These are phyloP conservation scores for Chytridium lagenaria DNA, from an alignment of 371 early-diverging fungal species.

Conservation along the genomic window DNA sequence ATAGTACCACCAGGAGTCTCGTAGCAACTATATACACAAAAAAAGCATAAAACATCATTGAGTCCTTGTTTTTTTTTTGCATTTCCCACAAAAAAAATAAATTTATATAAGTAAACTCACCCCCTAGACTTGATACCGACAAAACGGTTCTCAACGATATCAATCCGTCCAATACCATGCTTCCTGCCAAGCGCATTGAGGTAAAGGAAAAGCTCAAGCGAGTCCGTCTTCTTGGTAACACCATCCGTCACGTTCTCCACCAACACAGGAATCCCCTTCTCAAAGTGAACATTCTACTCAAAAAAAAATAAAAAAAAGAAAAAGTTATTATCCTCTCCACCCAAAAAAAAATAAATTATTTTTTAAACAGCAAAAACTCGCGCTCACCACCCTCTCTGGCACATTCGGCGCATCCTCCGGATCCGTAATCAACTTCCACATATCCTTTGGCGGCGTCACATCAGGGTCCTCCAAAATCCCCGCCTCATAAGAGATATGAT, in stretches of 20 bases:
- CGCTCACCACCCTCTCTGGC: constrained; percentile 85
- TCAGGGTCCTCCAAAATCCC: constrained; percentile 94
- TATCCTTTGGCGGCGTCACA: constrained; percentile 92
- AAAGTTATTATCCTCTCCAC: no score
- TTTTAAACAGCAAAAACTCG: not conserved
- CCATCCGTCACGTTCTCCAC: constrained; percentile 82
- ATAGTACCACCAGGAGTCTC: constrained; percentile 98
- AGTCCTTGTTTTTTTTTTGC: not conserved
- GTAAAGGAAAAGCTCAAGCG: constrained; percentile 90
- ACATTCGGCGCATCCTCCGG: constrained; percentile 94
- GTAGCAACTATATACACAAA: constrained; percentile 74
- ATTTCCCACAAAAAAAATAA: not conserved
- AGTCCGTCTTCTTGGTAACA: constrained; percentile 66
- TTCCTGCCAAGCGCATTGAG: constrained; percentile 93
- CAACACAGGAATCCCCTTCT: constrained; percentile 85
- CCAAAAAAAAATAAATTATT: no score
- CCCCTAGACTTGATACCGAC: constrained; percentile 98
- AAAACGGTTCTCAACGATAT: constrained; percentile 98
- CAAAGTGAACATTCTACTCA: constrained; percentile 72
- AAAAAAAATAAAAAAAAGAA: constrained; percentile 17
- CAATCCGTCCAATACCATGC: constrained; percentile 96
- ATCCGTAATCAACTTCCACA: constrained; percentile 97
- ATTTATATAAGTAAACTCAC: constrained; percentile 35
- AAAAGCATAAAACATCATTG: no score
- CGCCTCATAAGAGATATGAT: constrained; percentile 97